Percentiles rank a stretch among this genome's conserved stretches.
These are phyloP conservation scores for Graphiopsis chlorocephala DNA, from an alignment of 2,329 filamentous ascomycete genomes.

Conservation along the genomic window DNA sequence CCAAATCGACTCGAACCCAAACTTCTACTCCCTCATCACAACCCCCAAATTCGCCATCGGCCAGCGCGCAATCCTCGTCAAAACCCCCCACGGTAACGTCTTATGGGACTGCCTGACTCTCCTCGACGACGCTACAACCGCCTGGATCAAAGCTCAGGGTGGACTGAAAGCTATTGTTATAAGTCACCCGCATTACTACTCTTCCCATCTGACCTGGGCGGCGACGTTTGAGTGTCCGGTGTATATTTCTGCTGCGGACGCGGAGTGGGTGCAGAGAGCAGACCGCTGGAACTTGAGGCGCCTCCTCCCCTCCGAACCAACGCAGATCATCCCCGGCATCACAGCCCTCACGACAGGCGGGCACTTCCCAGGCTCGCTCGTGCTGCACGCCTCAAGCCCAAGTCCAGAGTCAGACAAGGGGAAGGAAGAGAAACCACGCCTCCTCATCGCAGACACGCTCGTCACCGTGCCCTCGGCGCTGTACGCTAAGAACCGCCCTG, in stretches of 20 bases:
- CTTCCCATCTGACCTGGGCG: constrained; percentile 73
- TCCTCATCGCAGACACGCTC: constrained; percentile 78
- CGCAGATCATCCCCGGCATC: constrained; percentile 48
- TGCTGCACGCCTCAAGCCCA: constrained; percentile 51
- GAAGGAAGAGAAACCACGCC: constrained; percentile 39
- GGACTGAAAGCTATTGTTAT: constrained; percentile 66
- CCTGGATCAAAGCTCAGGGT: constrained; percentile 58
- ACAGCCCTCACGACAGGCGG: constrained; percentile 69
- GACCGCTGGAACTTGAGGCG: constrained; percentile 43
- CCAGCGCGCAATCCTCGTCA: constrained; percentile 68
- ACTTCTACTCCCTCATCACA: constrained; percentile 46
- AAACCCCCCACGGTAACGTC: constrained; percentile 65
- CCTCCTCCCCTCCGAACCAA: constrained; percentile 42
- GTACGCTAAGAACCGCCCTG: constrained; percentile 40
- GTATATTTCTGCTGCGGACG: constrained; percentile 65
- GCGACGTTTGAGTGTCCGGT: constrained; percentile 66
- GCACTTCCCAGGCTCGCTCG: constrained; percentile 73
- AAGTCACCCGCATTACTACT: constrained; percentile 76
- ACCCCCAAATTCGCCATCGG: constrained; percentile 64
- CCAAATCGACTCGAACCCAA: constrained; percentile 43
- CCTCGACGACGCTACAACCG: constrained; percentile 63
- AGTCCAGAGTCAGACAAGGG: constrained; percentile 26
- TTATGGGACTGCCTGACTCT: constrained; percentile 77
- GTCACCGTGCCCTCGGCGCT: constrained; percentile 60
- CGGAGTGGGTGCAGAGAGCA: constrained; percentile 57